Conservation (phyloP, 169 alveolate genomes). For the Theileria parva region DNA sequence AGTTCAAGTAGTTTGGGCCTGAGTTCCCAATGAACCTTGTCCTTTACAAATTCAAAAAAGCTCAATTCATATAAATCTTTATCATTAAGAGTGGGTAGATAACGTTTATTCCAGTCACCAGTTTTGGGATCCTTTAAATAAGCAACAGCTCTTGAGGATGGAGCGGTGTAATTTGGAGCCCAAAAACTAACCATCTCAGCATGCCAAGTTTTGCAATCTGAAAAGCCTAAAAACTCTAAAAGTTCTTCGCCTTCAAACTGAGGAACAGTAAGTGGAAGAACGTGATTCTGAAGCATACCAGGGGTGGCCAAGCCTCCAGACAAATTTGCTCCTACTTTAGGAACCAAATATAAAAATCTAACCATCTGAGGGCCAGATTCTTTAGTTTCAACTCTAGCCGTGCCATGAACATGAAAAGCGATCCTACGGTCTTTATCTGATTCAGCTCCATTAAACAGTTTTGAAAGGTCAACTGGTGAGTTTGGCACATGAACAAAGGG, state of each 20-base stretch:
- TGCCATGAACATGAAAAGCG: neutral
- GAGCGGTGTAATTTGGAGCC: neutral
- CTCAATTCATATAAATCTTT: neutral
- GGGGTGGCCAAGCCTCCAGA: too few species aligned
- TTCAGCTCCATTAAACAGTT: too few species aligned
- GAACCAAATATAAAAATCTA: neutral
- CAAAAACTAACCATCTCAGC: neutral
- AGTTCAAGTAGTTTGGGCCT: neutral
- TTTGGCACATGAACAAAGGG: too few species aligned
- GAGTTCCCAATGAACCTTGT: neutral
- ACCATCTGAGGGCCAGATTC: too few species aligned
- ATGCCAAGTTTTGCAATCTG: neutral
- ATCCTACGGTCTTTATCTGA: neutral
- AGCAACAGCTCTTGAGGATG: neutral
- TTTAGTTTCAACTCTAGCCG: neutral
- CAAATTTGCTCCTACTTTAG: neutral
- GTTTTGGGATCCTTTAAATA: neutral
- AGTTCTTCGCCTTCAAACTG: neutral
- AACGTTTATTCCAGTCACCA: neutral
- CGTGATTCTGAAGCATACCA: neutral
- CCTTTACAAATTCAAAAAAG: slow-evolving; percentile 1
- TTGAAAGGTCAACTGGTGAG: too few species aligned
- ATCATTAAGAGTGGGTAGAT: neutral
- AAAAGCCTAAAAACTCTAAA: neutral
- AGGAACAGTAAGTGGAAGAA: neutral